Base-by-base conservation (phyloP, 257 asterid species). In the Gentiana straminea region DNA sequence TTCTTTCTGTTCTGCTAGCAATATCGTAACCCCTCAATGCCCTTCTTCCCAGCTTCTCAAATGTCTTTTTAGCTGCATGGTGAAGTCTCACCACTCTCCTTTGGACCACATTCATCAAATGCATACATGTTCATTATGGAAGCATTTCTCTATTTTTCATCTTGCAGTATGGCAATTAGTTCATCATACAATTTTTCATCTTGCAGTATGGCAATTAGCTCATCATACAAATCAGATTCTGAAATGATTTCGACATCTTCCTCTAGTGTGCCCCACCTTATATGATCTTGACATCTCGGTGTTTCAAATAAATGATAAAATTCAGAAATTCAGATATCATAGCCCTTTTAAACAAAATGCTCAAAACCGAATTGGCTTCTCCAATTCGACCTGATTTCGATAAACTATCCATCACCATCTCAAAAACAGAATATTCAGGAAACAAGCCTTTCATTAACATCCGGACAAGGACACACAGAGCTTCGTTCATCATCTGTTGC, bases 311-410 rank as follows among this genome's bases (percentile, higher is more conserved):
- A 50, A 34, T 64, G 37, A 57, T 43, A 44, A 62, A 48, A 38
- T 56, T 59, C 3, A 64, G 49, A 33, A 35, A 35, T 13, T 57
- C 57, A 39, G 45, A 24, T 46, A 63, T 32, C 66, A 64, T 41
- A 12, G 76, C 71, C 58, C 67, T 60, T 62, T 75, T 75, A 41
- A 70, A 66, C 59, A 75, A 51, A 67, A 33, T 46, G 51, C 67
- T 67, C 59, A 75, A 58, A 34, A 67, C 53, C 46, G 49, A 48
- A 43, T 53, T 60, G 33, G 66, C 65, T 54, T 52, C 64, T 64
- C 67, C 68, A 33, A 51, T 54, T 43, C 53, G 57, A 49, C 59
- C 51, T 41, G 58, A 52, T 54, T 70, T 55, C n/a, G 55, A 62
- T 54, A 74, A 63, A 32, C 60, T 56, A 59, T 58, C 50, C 3